Evolutionary conservation across 768 basidiomycete species (phyloP), one percentile per base, ranked within the genome.

Genomic region (Lepiota subincarnata): DNA sequence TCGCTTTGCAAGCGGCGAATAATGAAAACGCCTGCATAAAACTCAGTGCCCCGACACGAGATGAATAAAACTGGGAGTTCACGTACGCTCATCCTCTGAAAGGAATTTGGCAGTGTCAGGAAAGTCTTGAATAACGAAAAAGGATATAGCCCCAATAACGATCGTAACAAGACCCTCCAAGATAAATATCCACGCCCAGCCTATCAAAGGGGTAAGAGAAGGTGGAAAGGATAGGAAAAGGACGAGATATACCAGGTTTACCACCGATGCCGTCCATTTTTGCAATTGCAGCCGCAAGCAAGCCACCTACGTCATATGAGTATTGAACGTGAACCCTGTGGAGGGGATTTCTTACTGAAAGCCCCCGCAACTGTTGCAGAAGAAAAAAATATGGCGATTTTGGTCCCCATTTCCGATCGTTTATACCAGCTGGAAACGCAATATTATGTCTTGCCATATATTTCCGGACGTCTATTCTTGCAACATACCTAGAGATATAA

Each of bases 301-400:
- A 74, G 22, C 85, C 84, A 60, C 82, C 84, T 84, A 22, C 7
- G 7, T 2, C 48, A 10, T 50, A 46, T 46, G 26, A 42, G 22
- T 35, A 10, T 10, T 13, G 1, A 20, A 5, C 14, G 35, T n/a
- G 20, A 4, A 18, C 8, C 24, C 24, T 11, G 40, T 6, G 6
- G n/a, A 26, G 47, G 8, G 41, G 10, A 1, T 16, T 37, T 63
- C 74, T 48, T 48, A 84, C 86, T 83, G 66, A 88, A 88, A 12
- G 85, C 86, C 19, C 89, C 90, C 4, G 89, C 82, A 24, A 87
- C 74, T 0, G 89, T 91, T 1, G 89, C 87, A 24, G 88, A 86
- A 2, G 85, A 83, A 68, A 90, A 91, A 71, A 93, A 93, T 13
- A 85, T 55, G 0, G 89, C 86, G 19, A 87, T 71, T 31, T 88